These are phyloP conservation scores for Gossypium aridum DNA, from an alignment of 441 rosid genomes.

Conservation along the genomic window DNA sequence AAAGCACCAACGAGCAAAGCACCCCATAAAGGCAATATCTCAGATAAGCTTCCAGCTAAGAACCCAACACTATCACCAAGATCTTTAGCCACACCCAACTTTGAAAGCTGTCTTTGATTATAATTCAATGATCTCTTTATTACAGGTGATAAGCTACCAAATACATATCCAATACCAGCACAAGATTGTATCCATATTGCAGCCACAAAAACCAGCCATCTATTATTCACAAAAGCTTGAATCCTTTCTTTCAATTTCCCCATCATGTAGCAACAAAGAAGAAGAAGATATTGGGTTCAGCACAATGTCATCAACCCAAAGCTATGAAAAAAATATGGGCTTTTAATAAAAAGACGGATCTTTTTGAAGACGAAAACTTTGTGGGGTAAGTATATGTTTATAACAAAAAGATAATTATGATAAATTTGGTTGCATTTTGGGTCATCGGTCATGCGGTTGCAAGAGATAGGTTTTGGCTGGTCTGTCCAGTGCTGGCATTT, in stretches of 20 bases:
- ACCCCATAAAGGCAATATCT: slow-evolving; percentile 90
- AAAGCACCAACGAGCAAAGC: slow-evolving; percentile 85
- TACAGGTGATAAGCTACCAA: slow-evolving; percentile 94
- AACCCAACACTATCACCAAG: slow-evolving; percentile 96
- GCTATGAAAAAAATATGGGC: background rate
- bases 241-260: slow-evolving; percentile 42
- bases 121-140: slow-evolving; percentile 81
- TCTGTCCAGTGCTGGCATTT: background rate
- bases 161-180: slow-evolving; percentile 88
- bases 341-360: background rate
- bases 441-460: background rate
- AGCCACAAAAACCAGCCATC: slow-evolving; percentile 96
- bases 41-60: slow-evolving; percentile 76
- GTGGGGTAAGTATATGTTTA: background rate
- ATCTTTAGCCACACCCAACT: slow-evolving; percentile 93
- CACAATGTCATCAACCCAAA: background rate
- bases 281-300: background rate
- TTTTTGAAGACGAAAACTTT: background rate
- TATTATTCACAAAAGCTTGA: slow-evolving; percentile 46
- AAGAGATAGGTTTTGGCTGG: background rate
- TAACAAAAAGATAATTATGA: background rate
- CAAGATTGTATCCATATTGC: slow-evolving; percentile 99
- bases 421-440: background rate
- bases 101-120: slow-evolving; percentile 76
- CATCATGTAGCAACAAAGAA: slow-evolving; percentile 11